These are phyloP conservation scores for Calonectria naviculata DNA, from an alignment of 2,329 filamentous ascomycete species.

Conservation along the genomic window DNA sequence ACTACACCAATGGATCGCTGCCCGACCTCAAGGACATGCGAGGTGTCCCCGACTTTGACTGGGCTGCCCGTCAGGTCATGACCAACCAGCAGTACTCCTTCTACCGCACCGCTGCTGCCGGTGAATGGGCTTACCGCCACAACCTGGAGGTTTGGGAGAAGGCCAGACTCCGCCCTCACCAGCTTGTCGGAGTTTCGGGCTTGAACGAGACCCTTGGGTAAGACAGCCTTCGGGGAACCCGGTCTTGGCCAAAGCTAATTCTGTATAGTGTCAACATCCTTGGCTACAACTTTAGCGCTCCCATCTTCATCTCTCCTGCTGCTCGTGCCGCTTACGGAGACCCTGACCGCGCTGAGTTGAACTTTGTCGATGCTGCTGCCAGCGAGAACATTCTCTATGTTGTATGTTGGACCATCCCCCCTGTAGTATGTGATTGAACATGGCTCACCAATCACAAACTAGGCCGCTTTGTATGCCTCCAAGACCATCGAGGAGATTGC, in stretches of 20 bases:
- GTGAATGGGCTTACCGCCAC: constrained; percentile 63
- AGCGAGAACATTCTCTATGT: constrained; percentile 59
- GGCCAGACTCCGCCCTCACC: constrained; percentile 53
- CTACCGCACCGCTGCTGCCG: constrained; percentile 60
- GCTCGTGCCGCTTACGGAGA: constrained; percentile 56
- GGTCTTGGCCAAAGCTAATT: neutral
- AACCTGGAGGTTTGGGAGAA: constrained; percentile 62
- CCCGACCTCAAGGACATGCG: constrained; percentile 54
- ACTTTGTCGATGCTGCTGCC: constrained; percentile 58
- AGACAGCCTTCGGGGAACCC: constrained; percentile 4
- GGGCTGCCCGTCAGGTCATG: constrained; percentile 56
- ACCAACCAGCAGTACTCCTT: constrained; percentile 56
- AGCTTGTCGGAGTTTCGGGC: constrained; percentile 44
- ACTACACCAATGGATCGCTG: constrained; percentile 47
- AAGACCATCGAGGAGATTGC: constrained; percentile 49
- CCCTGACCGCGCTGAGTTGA: constrained; percentile 55
- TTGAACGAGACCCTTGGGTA: constrained; percentile 48
- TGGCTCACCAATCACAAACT: neutral
- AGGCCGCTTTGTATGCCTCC: constrained; percentile 45
- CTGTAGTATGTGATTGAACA: no score
- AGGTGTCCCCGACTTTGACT: constrained; percentile 62
- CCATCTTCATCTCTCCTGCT: constrained; percentile 62
- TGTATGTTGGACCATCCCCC: constrained; percentile 26
- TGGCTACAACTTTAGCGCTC: constrained; percentile 58
- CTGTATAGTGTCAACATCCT: constrained; percentile 51